Evolutionary conservation across 176 grass and related monocot genomes (phyloP), one percentile per base, ranked within the genome.

Genomic region (Aegilops umbellulata): DNA sequence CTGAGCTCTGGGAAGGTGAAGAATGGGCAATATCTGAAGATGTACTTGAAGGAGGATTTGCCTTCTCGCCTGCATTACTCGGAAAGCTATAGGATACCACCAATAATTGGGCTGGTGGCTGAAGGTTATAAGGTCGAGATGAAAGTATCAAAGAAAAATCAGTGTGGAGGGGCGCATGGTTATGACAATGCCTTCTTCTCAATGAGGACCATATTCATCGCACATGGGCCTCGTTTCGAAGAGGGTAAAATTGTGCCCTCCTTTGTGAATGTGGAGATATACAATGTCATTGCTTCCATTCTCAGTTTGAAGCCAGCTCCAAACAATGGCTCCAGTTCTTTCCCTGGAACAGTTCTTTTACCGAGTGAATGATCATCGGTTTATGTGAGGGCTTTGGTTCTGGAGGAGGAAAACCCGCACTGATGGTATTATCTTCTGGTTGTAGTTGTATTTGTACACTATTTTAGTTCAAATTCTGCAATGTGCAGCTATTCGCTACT

Each of bases 171-270:
- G 19, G 86, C 88, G 22, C 97, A 98, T 71, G 92, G 94, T 9
- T 98, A 98, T 36, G 94, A 96, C 73, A 95, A 95, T 67, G 88
- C 90, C 10, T 94, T 94, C 81, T 98, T 95, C 75, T 95, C 97
- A 7, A 98, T 98, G 97, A 90, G 97, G 83, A 94, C 86, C 83
- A 93, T 98, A 74, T 98, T 99, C 63, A 42, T 91, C 0, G 86
- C 90, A 1, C 92, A 93, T 2, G 97, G 97, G 11, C 97, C 97
- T 78, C 94, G 85, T 76, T 96, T 96, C 25, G 85, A 87, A n/a
- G 80, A 17, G 10, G 92, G 90, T 62, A 94, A 77, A 65, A 95
- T 90, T 49, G 84, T 99, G 26, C 75, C 86, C 24, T 99, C 97
- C 10, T 96, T 99, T 65, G 87, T 92, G 60, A 99, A 99, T 78